Evolutionary conservation across 768 basidiomycete species (phyloP).

Genomic region (Podaxis rugospora): DNA sequence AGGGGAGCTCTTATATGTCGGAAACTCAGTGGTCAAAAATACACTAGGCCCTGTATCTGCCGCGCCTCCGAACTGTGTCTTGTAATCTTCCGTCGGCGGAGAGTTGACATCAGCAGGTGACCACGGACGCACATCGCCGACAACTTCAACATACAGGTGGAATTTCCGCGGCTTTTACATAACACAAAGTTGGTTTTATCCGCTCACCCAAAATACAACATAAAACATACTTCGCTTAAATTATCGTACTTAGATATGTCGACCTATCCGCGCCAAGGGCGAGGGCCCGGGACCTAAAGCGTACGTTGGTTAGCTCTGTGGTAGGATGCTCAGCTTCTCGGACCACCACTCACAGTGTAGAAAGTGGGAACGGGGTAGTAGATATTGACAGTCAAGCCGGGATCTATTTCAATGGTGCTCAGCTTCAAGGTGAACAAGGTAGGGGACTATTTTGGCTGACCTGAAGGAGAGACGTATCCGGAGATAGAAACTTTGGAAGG

Average conservation of each 20-base stretch:
- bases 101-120: background rate
- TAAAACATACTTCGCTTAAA: background rate
- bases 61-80: no score
- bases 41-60: no score
- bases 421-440: background rate
- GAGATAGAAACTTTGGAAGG: slow-evolving; percentile 39
- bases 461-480: slow-evolving; percentile 26
- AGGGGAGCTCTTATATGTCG: no score
- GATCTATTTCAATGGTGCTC: slow-evolving; percentile 16
- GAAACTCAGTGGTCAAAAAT: no score
- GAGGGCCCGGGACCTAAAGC: slow-evolving; percentile 17
- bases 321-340: background rate
- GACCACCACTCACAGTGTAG: background rate
- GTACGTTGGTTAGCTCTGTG: background rate
- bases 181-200: background rate
- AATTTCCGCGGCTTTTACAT: background rate
- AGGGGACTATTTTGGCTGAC: background rate
- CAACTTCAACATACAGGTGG: background rate
- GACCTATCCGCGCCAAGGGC: slow-evolving; percentile 13
- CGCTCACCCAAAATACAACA: background rate
- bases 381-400: slow-evolving; percentile 22
- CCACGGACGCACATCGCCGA: background rate
- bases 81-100: background rate
- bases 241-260: background rate
- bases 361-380: slow-evolving; percentile 19